A percentile compares a stretch with the other conserved stretches of the same genome.
Conservation (phyloP, 108 stramenopile genomes). For the Pseudonitzschia delicatissima region DNA sequence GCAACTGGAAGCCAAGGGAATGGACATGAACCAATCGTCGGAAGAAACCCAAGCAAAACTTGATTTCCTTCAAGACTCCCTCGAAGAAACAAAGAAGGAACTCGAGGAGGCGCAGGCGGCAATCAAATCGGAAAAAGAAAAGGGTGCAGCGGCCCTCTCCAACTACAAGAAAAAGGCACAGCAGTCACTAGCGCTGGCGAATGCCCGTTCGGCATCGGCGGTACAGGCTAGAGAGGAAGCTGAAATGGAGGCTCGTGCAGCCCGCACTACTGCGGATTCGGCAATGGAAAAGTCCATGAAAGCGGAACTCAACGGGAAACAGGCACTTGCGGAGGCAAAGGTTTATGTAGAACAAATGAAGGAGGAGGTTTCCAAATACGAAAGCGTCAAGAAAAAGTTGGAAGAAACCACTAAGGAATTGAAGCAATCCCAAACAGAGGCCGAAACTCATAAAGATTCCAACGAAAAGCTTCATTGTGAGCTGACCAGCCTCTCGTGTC, state of each 20-base stretch:
- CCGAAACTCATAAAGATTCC: constrained; percentile 5
- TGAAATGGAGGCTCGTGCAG: constrained; percentile 76
- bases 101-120: constrained; percentile 42
- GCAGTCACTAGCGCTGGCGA: constrained; percentile 68
- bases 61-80: constrained; percentile 19
- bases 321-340: constrained; percentile 51
- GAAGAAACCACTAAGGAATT: constrained; percentile 36
- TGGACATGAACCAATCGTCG: constrained; percentile 50
- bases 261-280: constrained; percentile 63
- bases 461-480: constrained; percentile 30
- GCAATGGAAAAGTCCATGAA: constrained; percentile 60
- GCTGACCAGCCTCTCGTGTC: constrained; percentile 20
- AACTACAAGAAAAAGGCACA: constrained; percentile 88
- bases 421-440: constrained; percentile 19
- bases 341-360: constrained; percentile 43
- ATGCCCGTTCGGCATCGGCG: constrained; percentile 72
- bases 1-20: constrained; percentile 43
- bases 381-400: constrained; percentile 29
- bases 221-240: constrained; percentile 86
- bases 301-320: constrained; percentile 57
- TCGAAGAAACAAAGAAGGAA: constrained; percentile 45
- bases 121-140: constrained; percentile 44
- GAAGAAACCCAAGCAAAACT: constrained; percentile 61
- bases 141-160: constrained; percentile 64
- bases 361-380: constrained; percentile 30